Evolutionary conservation across 1,284 basidiomycete species (phyloP).

Genomic region (Chiua sp.): DNA sequence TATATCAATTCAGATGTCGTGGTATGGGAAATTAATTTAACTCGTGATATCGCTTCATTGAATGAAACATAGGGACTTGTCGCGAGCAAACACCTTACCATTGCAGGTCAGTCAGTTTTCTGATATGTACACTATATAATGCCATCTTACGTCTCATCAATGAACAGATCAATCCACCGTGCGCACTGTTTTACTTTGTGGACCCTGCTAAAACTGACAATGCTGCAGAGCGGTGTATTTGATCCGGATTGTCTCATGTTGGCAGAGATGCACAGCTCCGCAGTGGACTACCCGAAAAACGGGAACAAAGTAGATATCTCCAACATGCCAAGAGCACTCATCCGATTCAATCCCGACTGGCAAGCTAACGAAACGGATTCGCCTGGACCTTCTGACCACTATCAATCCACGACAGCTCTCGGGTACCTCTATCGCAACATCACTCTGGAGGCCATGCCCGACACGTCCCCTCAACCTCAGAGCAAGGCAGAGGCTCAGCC

Average conservation of each 20-base stretch:
- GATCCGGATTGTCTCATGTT: constrained; percentile 68
- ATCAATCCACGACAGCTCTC: constrained; percentile 65
- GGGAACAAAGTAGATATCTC: constrained; percentile 44
- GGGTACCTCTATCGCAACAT: constrained; percentile 55
- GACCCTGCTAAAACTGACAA: constrained; percentile 2
- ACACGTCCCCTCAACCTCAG: neutral
- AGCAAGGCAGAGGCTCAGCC: constrained; percentile 60
- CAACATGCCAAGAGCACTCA: constrained; percentile 48
- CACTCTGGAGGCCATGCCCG: neutral
- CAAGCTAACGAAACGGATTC: constrained; percentile 64
- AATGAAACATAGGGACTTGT: constrained; percentile 57
- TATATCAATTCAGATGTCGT: constrained; percentile 83
- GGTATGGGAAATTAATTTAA: constrained; percentile 43
- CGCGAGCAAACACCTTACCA: constrained; percentile 71
- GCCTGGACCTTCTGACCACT: constrained; percentile 65
- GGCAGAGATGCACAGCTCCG: constrained; percentile 68
- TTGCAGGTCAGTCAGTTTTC: constrained; percentile 54
- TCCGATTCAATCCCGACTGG: constrained; percentile 76
- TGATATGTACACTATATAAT: neutral
- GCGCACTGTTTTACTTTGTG: constrained; percentile 8
- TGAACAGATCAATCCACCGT: constrained; percentile 69
- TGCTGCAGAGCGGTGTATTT: constrained; percentile 61
- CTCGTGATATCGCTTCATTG: constrained; percentile 7
- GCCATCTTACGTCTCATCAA: neutral
- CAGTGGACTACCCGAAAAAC: constrained; percentile 79